Base-by-base conservation (phyloP, 2,329 filamentous ascomycete genomes). In the Aspergillus sp. region DNA sequence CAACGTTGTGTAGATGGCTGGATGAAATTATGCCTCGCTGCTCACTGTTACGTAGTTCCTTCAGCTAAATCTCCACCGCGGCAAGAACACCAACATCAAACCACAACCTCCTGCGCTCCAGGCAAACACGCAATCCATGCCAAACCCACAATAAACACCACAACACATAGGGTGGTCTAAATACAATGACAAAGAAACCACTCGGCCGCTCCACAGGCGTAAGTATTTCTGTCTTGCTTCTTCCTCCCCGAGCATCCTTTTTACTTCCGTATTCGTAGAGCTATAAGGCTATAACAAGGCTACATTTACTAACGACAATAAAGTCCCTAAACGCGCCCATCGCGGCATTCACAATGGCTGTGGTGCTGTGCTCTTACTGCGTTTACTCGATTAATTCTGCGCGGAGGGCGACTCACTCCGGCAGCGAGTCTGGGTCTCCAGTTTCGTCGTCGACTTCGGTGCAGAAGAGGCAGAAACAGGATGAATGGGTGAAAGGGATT, bases 321-420 rank as follows among this genome's bases (percentile, higher is more conserved):
- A 44, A 83, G 80, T 84, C 80, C 4, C 66, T 86, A 39, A 80
- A 83, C 58, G 84, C 84, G 2, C 85, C 85, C 5, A 76, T 85
- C n/a, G 84, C 84, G n/a, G 84, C 84, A 24, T 77, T 86, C 62
- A 82, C 82, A 14, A 86, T 87, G 84, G 85, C 84, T 15, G 72
- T 81, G 49, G 68, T 87, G 21, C 79, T 86, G 33, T 84, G 83
- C 70, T 73, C 75, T 41, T 90, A 90, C 73, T 79, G 86, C 27
- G 77, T 87, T 51, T 87, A 82, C 8, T 86, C 84, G 23, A 90
- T 90, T 61, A 79, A 82, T 59, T 83, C 86, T 23, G 88, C 88
- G 3, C 88, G 88, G 64, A 78, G 82, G 47, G 88, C 89, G 62
- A 86, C 86, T 7, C 55, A 56, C 12, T 31, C 27, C 27, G n/a